A percentile compares a stretch with the other conserved stretches of the same genome.
Conservation (phyloP, 2,329 filamentous ascomycete species). For the Elsinoe australis region DNA sequence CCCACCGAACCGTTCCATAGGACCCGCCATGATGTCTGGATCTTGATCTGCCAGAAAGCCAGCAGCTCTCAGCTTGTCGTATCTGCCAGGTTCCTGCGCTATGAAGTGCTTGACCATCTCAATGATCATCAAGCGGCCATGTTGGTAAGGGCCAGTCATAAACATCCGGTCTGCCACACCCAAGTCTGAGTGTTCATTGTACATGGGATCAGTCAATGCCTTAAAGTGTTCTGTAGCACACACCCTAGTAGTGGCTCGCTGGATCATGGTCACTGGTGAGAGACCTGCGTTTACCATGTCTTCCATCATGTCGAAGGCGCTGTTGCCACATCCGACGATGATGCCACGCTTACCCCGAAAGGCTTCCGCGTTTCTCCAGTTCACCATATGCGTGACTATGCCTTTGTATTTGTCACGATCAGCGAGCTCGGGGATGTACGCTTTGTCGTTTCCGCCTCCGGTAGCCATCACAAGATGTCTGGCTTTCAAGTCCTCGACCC, state of each 20-base stretch:
- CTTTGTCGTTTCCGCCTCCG: slow-evolving; percentile 29
- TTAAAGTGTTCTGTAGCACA: not conserved
- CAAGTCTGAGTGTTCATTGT: slow-evolving; percentile 19
- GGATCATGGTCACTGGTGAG: slow-evolving; percentile 40
- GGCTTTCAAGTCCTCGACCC: slow-evolving; percentile 17
- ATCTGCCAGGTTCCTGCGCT: slow-evolving; percentile 31
- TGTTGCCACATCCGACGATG: slow-evolving; percentile 39
- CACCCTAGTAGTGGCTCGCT: slow-evolving; percentile 34
- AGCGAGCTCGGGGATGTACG: slow-evolving; percentile 22
- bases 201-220: slow-evolving; percentile 21
- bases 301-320: slow-evolving; percentile 36
- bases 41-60: slow-evolving; percentile 36
- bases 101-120: slow-evolving; percentile 23
- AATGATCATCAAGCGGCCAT: slow-evolving; percentile 16
- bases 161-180: slow-evolving; percentile 24
- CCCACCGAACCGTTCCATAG: slow-evolving; percentile 35
- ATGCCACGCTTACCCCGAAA: slow-evolving; percentile 39
- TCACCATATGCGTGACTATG: slow-evolving; percentile 30
- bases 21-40: slow-evolving; percentile 25
- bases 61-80: slow-evolving; percentile 28
- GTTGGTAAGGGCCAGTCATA: slow-evolving; percentile 12
- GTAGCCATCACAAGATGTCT: slow-evolving; percentile 31
- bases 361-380: slow-evolving; percentile 29
- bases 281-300: slow-evolving; percentile 37
- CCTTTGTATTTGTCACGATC: slow-evolving; percentile 31